Base-by-base conservation (phyloP, 2,329 filamentous ascomycete species). In the Chrysoporthe puriensis region DNA sequence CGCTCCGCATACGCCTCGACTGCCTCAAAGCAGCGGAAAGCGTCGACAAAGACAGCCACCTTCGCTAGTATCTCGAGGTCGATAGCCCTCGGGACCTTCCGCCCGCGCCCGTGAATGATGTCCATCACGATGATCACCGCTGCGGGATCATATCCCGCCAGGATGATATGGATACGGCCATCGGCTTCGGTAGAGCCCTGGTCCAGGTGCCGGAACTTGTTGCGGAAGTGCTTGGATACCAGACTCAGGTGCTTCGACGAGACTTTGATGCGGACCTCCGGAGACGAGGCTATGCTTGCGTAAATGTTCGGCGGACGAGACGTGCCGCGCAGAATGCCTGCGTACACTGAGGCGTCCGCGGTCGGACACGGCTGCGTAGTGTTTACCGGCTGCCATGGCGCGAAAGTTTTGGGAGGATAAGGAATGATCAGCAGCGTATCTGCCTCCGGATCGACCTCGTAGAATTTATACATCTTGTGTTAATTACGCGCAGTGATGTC, bases 31-130 rank as follows among this genome's bases (percentile, higher is more conserved):
- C 81, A 80, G 62, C 77, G 74, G 69, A 81, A 82, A 40, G 78
- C 79, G 66, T 83, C 79, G 5, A 81, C 77, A 18, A 85, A 74
- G 2, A 79, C 74, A 4, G 81, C 81, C 5, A 85, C 74, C 66
- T 81, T 79, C n/a, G 78, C 77, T 13, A 85, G 74, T 11, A 77
- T 73, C n/a, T 83, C 78, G 5, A 84, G 72, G 44, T 71, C 73
- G 0, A 84, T 69, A 0, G 68, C 60, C 50, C 73, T 73, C 0
- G 82, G 81, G 16, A 85, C 76, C 54, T 79, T 76, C n/a, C 75
- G 70, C 16, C 76, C 77, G 3, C 77, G 77, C 61, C 79, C 76
- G 72, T 85, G 83, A 11, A 85, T 73, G n/a, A 82, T 79, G 67
- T 82, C 78, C 60, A 85, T 73, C 0, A 84, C 64, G 21, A 80